These are phyloP conservation scores for Sporothrix sp. DNA, from an alignment of 2,329 filamentous ascomycete genomes.

Conservation along the genomic window DNA sequence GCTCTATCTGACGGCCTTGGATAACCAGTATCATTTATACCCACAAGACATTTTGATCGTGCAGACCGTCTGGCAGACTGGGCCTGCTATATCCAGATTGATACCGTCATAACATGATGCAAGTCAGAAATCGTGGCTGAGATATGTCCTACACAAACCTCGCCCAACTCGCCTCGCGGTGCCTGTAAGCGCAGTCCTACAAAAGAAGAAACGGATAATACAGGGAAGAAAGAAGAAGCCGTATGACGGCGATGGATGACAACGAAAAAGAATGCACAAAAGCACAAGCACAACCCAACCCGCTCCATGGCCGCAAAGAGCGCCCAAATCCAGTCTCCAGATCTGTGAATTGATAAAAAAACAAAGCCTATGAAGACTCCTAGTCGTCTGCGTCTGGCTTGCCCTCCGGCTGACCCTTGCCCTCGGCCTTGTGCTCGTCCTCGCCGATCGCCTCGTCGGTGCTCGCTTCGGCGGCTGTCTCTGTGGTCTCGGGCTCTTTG, in stretches of 20 bases:
- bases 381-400: neutral
- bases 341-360: too few relatives aligned
- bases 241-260: neutral
- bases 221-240: neutral
- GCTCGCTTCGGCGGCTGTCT: neutral
- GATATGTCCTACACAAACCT: neutral
- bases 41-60: too few relatives aligned
- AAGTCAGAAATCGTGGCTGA: too few relatives aligned
- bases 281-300: neutral
- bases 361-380: too few relatives aligned
- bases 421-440: neutral
- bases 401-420: slow-evolving; percentile 2
- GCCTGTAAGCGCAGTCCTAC: neutral
- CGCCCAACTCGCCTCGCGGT: neutral
- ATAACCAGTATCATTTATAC: too few relatives aligned
- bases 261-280: neutral
- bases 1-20: neutral
- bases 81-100: too few relatives aligned
- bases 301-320: too few relatives aligned
- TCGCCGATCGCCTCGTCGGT: neutral
- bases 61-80: too few relatives aligned
- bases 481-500: neutral
- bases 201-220: neutral
- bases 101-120: too few relatives aligned
- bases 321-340: too few relatives aligned